phyloP scores from a whole-genome alignment of 2,329 filamentous ascomycete species.

The Septoria linicola region DNA sequence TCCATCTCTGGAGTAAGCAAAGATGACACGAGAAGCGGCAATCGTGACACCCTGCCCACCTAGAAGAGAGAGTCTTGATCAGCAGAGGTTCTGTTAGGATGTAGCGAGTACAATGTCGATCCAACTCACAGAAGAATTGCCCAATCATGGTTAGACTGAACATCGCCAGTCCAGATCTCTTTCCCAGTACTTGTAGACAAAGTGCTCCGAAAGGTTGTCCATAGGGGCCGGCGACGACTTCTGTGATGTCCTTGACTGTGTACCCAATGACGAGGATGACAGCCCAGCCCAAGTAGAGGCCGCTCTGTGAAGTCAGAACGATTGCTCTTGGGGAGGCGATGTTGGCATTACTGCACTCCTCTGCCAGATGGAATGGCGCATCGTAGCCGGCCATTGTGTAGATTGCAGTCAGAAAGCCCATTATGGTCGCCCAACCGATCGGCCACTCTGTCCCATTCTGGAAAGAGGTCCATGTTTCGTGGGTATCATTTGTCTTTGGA shows the following conservation, averaged over 20 bases:
- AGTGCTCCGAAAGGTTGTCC: slow-evolving; percentile 37
- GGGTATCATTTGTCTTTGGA: slow-evolving; percentile 31
- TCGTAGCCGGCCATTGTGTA: slow-evolving; percentile 47
- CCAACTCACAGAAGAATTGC: slow-evolving; percentile 37
- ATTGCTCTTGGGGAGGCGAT: slow-evolving; percentile 37
- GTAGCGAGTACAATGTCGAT: no score
- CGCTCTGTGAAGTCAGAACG: slow-evolving; percentile 35
- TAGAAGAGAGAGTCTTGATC: no score
- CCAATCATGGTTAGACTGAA: slow-evolving; percentile 37
- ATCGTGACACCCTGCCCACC: slow-evolving; percentile 36
- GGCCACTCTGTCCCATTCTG: slow-evolving; percentile 37
- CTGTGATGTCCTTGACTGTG: slow-evolving; percentile 34
- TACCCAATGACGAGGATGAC: slow-evolving; percentile 37
- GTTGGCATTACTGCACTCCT: slow-evolving; percentile 39
- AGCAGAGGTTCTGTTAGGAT: no score
- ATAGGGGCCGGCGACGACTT: slow-evolving; percentile 34
- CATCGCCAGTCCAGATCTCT: slow-evolving; percentile 35
- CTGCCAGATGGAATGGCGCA: slow-evolving; percentile 37
- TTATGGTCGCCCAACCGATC: slow-evolving; percentile 35
- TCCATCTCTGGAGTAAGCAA: slow-evolving; percentile 37
- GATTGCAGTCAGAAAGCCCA: slow-evolving; percentile 45
- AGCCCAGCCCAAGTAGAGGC: slow-evolving; percentile 32
- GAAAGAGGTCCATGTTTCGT: slow-evolving; percentile 25
- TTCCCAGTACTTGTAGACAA: slow-evolving; percentile 37
- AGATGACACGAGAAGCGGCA: slow-evolving; percentile 33